Evolutionary conservation across 192 early-diverging fungal genomes (phyloP).

Genomic region (Lunasporangiospora selenospora): DNA sequence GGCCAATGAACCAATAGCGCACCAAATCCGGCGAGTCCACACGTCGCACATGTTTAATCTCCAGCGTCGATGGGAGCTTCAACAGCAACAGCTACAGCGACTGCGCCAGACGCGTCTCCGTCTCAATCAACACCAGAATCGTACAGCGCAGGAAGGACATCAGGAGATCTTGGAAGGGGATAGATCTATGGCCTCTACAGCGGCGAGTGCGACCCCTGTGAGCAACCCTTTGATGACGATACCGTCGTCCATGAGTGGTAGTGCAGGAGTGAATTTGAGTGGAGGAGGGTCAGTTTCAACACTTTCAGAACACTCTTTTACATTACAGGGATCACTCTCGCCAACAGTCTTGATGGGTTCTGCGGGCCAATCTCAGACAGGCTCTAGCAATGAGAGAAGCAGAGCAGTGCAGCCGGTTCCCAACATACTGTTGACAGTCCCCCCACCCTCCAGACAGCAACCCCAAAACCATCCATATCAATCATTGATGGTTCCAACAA

Average conservation of each 20-base stretch:
- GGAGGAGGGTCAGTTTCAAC: no score
- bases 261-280: no score
- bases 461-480: background rate
- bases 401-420: background rate
- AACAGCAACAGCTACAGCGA: conserved; percentile 10
- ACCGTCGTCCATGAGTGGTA: no score
- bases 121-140: conserved; percentile 7
- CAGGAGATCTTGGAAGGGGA: no score
- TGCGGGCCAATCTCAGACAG: background rate
- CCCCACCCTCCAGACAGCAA: conserved; percentile 17
- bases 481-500: background rate
- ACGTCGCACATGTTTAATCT: conserved; percentile 7
- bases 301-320: no score
- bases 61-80: conserved; percentile 17
- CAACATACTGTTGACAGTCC: background rate
- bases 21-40: conserved; percentile 22
- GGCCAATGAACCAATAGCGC: conserved; percentile 21
- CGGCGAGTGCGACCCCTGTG: no score
- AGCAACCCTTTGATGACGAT: no score
- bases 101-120: no score
- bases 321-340: no score
- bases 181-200: no score
- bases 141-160: background rate
- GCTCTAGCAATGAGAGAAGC: background rate
- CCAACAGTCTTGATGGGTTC: no score